Conservation (phyloP, 345 rosid genomes). For the Schrenkiella parvula region DNA sequence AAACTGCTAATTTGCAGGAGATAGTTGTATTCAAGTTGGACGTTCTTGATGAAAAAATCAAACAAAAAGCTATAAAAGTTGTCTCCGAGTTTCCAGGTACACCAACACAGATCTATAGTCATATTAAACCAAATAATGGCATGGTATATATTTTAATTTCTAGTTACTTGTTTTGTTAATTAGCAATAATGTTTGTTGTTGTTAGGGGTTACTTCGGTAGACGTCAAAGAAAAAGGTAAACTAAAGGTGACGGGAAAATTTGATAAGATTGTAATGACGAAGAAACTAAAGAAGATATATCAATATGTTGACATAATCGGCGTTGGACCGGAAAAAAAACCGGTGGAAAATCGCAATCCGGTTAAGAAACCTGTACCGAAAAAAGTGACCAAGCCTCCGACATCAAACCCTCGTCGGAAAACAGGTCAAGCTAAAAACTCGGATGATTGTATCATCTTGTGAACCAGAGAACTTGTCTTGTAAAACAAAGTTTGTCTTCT, state of each 20-base stretch:
- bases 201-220: not conserved
- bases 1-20: not conserved
- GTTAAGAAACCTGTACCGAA: not conserved
- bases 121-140: not conserved
- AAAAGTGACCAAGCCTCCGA: too few species aligned
- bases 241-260: slow-evolving; percentile 6
- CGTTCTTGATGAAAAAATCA: not conserved
- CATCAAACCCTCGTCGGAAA: too few species aligned
- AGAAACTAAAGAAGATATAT: not conserved
- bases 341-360: not conserved
- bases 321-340: not conserved
- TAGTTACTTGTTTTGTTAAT: too few species aligned
- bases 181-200: not conserved
- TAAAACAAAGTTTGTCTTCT: too few species aligned
- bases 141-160: not conserved
- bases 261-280: not conserved
- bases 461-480: too few species aligned
- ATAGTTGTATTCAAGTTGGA: slow-evolving; percentile 17
- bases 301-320: not conserved
- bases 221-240: slow-evolving; percentile 14
- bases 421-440: too few species aligned
- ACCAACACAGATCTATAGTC: not conserved
- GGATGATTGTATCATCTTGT: too few species aligned
- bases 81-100: not conserved
- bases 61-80: slow-evolving; percentile 5